Evolutionary conservation across 129 eudicot species (phyloP).

Genomic region (Flaveria sonorensis): DNA sequence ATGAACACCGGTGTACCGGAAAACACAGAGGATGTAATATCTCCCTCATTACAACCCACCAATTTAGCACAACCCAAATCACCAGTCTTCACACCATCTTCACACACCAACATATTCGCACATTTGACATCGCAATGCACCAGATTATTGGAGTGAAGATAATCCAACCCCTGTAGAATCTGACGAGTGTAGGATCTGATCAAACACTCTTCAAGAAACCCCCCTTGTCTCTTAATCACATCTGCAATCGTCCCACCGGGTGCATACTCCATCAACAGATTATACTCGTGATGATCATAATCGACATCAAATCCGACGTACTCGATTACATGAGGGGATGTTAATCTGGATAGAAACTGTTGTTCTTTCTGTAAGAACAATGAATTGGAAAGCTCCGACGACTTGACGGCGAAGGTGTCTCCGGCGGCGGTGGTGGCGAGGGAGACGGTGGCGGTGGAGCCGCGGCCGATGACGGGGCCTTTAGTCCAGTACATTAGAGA

Average conservation of each 20-base stretch:
- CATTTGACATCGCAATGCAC: slow-evolving; percentile 82
- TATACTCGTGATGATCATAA: slow-evolving; percentile 36
- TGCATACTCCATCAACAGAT: slow-evolving; percentile 68
- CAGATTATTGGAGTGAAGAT: slow-evolving; percentile 56
- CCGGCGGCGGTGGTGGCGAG: slow-evolving; percentile 61
- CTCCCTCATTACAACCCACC: too few relatives aligned
- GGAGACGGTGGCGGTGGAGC: slow-evolving; percentile 75
- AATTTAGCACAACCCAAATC: too few relatives aligned
- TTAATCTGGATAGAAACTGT: slow-evolving; percentile 45
- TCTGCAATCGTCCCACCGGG: slow-evolving; percentile 55
- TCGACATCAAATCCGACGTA: slow-evolving; percentile 56
- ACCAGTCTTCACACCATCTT: too few relatives aligned
- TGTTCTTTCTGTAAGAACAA: slow-evolving; percentile 49
- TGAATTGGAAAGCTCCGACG: slow-evolving; percentile 52
- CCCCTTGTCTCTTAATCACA: slow-evolving; percentile 47
- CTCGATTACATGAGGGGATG: slow-evolving; percentile 49
- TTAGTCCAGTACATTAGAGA: slow-evolving; percentile 56
- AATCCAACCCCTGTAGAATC: slow-evolving; percentile 56
- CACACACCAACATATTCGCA: slow-evolving; percentile 49
- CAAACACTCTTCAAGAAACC: slow-evolving; percentile 54
- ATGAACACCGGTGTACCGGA: too few relatives aligned
- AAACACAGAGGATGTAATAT: too few relatives aligned
- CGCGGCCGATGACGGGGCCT: slow-evolving; percentile 68
- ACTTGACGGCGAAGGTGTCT: slow-evolving; percentile 79
- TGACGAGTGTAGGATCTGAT: slow-evolving; percentile 51